phyloP scores from a whole-genome alignment of 225 moss, liverwort and hornwort species.

The Rhytidiadelphus loreus region DNA sequence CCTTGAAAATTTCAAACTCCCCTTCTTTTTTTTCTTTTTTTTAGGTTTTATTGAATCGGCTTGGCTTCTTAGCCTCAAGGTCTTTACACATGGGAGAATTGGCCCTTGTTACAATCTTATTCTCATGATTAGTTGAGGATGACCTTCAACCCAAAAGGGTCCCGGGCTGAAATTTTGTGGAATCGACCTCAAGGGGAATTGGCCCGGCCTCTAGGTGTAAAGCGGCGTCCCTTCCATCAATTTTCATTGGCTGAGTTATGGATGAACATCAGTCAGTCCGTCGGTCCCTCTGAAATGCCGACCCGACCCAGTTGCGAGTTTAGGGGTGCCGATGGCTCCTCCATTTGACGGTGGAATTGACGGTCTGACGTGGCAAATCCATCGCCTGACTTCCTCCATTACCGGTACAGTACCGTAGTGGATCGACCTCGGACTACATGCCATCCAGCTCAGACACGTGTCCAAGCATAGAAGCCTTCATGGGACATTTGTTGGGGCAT shows the following conservation, averaged over 20 bases:
- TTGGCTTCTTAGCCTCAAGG: no score
- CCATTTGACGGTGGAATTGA: neutral
- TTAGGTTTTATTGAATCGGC: no score
- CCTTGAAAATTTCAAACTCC: no score
- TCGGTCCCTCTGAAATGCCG: neutral
- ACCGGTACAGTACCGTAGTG: no score
- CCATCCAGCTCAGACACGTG: neutral
- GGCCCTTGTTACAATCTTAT: no score
- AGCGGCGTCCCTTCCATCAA: neutral
- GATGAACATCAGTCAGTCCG: neutral
- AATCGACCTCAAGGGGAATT: no score
- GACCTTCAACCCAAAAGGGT: no score
- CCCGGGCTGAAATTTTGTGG: no score
- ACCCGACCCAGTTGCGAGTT: neutral
- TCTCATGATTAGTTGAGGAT: no score
- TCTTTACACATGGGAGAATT: no score
- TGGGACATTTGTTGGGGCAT: neutral
- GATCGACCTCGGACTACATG: neutral
- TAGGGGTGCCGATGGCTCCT: neutral
- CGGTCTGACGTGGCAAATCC: neutral
- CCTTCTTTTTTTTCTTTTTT: no score
- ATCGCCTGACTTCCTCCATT: neutral
- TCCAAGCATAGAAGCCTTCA: neutral
- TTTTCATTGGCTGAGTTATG: neutral
- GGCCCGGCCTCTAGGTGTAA: no score